Base-by-base conservation (phyloP, 2,329 filamentous ascomycete species). In the Calonectria ilicicola region DNA sequence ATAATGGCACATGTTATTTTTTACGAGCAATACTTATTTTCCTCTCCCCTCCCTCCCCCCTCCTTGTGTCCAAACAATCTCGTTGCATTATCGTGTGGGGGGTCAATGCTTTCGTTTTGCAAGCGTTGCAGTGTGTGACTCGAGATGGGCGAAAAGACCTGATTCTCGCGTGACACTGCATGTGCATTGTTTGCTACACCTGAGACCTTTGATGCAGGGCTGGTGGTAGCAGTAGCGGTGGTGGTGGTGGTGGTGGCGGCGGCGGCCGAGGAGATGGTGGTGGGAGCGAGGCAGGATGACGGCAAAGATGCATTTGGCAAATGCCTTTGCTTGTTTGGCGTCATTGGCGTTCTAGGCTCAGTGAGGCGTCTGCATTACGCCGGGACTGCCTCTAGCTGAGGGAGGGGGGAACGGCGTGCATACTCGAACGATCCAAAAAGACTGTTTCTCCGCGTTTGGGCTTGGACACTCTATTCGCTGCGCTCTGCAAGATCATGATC, bases 1-100 rank as follows among this genome's bases (percentile, higher is more conserved):
- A 63, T 63, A 63, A 63, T 32, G 44, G 38, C 58, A 63, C 58
- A 44, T 42, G 58, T 63, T 63, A n/a, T 44, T 38, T 56, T 56
- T 58, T 38, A 26, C 53, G 12, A 26, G 32, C n/a, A 26, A 58
- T 27, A 27, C 26, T 21, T 23, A 2, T 23, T 5, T 23, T 10
- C 32, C 32, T 10, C 32, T 8, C 29, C 29, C 29, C 29, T 8
- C 29, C 42, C 19, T 9, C 19, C 42, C 19, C 10, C 17, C 15
- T 29, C 38, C n/a, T 21, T 40, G 32, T 29, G 15, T 42, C 10
- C 32, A 35, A 8, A 14, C 5, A 40, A 40, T 58, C 53, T 35
- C 12, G 53, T 23, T 40, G 53, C 53, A 58, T 58, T 58, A 9
- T 21, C 17, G 53, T 35, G 53, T 58, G 29, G 44, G 29, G 53